Conservation (phyloP, 1,284 basidiomycete species). For the Ustilago shanxiensis region DNA sequence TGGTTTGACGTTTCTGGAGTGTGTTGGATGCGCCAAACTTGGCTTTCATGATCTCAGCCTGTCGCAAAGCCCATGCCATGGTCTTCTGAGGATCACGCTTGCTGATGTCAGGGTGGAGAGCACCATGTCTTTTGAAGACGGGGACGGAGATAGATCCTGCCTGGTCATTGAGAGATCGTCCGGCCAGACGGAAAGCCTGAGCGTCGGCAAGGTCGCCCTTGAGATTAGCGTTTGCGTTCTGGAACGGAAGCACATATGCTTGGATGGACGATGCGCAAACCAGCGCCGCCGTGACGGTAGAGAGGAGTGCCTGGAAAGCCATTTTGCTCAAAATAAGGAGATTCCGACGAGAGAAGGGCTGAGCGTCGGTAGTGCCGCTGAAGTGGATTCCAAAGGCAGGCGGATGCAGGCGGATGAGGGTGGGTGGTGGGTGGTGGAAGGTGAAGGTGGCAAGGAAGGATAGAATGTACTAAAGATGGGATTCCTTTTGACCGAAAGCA, state of each 20-base stretch:
- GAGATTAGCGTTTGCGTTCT: slow-evolving; percentile 20
- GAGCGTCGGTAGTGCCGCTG: slow-evolving; percentile 1
- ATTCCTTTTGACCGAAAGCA: neutral
- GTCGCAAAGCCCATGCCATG: slow-evolving; percentile 46
- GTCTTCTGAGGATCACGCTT: slow-evolving; percentile 43
- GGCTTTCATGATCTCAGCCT: slow-evolving; percentile 47
- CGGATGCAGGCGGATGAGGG: too few relatives aligned
- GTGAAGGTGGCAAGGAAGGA: neutral
- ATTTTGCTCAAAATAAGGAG: slow-evolving; percentile 6
- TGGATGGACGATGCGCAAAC: slow-evolving; percentile 36
- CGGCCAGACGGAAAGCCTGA: slow-evolving; percentile 24
- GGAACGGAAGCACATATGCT: slow-evolving; percentile 40
- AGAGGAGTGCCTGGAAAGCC: slow-evolving; percentile 35
- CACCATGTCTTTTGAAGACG: slow-evolving; percentile 44
- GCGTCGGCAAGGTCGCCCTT: slow-evolving; percentile 32
- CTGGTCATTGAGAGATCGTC: slow-evolving; percentile 29
- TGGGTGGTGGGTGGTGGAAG: slow-evolving; percentile 4
- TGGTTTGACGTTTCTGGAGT: slow-evolving; percentile 52
- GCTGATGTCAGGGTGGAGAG: slow-evolving; percentile 35
- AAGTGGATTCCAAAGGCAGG: neutral
- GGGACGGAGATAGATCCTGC: slow-evolving; percentile 41
- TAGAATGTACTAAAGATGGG: too few relatives aligned
- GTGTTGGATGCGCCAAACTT: slow-evolving; percentile 32
- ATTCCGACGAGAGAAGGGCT: neutral
- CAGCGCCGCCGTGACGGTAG: slow-evolving; percentile 34